These are phyloP conservation scores for Aspergillus sp. DNA, from an alignment of 2,329 filamentous ascomycete species.

Conservation along the genomic window DNA sequence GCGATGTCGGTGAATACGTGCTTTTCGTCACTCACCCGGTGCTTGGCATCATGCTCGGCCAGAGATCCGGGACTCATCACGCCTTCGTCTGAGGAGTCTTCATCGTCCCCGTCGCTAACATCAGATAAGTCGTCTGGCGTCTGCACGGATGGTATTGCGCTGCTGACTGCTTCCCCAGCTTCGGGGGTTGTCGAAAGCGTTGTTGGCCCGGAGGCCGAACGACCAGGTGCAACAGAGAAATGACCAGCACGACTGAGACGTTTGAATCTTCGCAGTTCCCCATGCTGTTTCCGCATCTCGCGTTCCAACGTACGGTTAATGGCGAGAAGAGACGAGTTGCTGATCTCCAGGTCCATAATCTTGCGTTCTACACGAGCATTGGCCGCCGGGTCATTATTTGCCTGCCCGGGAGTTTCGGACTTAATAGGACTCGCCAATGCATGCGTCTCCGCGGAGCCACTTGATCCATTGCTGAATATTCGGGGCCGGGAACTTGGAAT, in stretches of 20 bases:
- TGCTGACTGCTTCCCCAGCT: constrained; percentile 24
- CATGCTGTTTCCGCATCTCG: constrained; percentile 82
- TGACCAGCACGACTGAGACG: constrained; percentile 76
- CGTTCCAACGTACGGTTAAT: constrained; percentile 91
- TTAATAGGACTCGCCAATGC: constrained; percentile 39
- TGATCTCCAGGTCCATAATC: constrained; percentile 92
- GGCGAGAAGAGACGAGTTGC: constrained; percentile 85
- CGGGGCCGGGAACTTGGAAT: constrained; percentile 19
- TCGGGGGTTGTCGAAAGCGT: constrained; percentile 41
- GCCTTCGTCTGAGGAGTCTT: constrained; percentile 32
- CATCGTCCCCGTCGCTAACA: constrained; percentile 25
- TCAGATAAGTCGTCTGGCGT: constrained; percentile 33
- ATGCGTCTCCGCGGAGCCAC: constrained; percentile 31
- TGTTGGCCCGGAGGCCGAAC: constrained; percentile 37
- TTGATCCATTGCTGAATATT: constrained; percentile 27
- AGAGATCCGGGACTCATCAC: constrained; percentile 27
- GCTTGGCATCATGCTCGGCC: constrained; percentile 36
- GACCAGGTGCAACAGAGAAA: constrained; percentile 51
- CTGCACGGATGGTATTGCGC: constrained; percentile 17
- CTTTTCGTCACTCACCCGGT: constrained; percentile 69
- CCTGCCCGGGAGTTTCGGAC: constrained; percentile 40
- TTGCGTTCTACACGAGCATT: constrained; percentile 88
- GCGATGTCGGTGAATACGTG: constrained; percentile 75
- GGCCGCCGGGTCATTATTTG: constrained; percentile 68
- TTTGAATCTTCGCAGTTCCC: constrained; percentile 75